Base-by-base conservation (phyloP, 768 basidiomycete species). In the Mycena belliarum region DNA sequence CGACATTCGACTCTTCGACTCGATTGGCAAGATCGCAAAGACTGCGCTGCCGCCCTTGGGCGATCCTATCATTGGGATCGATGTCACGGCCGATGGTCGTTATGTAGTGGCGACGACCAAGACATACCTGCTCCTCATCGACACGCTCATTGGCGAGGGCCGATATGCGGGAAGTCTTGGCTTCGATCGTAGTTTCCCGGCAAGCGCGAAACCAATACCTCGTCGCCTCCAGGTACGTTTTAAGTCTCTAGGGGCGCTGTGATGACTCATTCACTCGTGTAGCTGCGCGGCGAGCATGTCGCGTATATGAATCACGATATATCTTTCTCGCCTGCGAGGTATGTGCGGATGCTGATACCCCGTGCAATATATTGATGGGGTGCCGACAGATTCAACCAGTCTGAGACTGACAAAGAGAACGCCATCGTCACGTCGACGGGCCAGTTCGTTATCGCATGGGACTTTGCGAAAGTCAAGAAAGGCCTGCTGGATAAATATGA, bases 1-100 rank as follows among this genome's bases (percentile, higher is more conserved):
- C 52, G 97, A 98, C 69, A 91, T 99, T 63, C 81, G 95, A 37
- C 77, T 99, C 53, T 99, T 95, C 64, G 97, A 99, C 73, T 81
- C 88, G 45, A 89, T 99, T 63, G 97, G 97, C 42, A 99, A 98
- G 82, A 98, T 93, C 68, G 97, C 97, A 26, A 99, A 99, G 84
- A 99, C 97, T 12, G 94, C 95, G 14, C 76, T 99, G 33, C 95
- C 95, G 32, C 91, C 95, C 42, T 79, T 98, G 20, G 97, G 97
- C 15, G 95, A 97, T 73, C 92, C 96, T 43, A 98, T 99, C 66
- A 72, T 92, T 49, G 97, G 97, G 33, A 82, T 99, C 49, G 97
- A 99, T 74, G 92, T 92, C 12, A 94, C 95, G 9, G 91, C 93
- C 24, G 86, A 93, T 69, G 97, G 97, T 49, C 87, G 94, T 49